A percentile compares a stretch with the other conserved stretches of the same genome.
Evolutionary conservation across 768 basidiomycete species (phyloP).

Genomic region (Asterophora parasitica): DNA sequence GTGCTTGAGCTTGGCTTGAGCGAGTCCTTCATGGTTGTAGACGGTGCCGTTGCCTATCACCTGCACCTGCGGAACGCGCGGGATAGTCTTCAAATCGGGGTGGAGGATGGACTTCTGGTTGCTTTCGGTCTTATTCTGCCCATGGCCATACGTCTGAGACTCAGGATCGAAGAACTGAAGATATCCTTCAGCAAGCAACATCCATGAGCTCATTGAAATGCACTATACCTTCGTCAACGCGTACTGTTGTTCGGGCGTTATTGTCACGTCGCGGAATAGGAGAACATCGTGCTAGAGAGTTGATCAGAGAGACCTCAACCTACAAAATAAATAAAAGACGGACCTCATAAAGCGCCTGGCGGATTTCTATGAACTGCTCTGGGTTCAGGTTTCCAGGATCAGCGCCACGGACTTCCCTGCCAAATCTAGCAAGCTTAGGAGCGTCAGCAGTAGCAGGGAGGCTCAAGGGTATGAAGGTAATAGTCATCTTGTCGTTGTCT

Average conservation of each 20-base stretch:
- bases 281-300: slow-evolving; percentile 24
- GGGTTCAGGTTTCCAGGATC: slow-evolving; percentile 57
- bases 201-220: slow-evolving; percentile 20
- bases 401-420: slow-evolving; percentile 57
- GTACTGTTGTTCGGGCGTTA: slow-evolving; percentile 83
- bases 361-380: slow-evolving; percentile 66
- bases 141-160: slow-evolving; percentile 72
- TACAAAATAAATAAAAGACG: slow-evolving; percentile 8
- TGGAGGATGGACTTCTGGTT: slow-evolving; percentile 80
- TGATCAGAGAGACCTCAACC: too few relatives aligned
- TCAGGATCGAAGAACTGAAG: slow-evolving; percentile 43
- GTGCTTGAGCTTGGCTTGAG: too few relatives aligned
- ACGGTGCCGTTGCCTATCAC: too few relatives aligned
- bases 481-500: too few relatives aligned
- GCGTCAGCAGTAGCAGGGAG: too few relatives aligned
- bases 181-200: too few relatives aligned
- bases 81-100: slow-evolving; percentile 56
- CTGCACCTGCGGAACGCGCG: too few relatives aligned
- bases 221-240: slow-evolving; percentile 83
- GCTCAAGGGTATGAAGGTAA: too few relatives aligned
- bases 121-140: slow-evolving; percentile 78
- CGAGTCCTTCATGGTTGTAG: too few relatives aligned
- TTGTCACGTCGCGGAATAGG: slow-evolving; percentile 63
- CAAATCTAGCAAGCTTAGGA: too few relatives aligned
- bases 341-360: slow-evolving; percentile 75